Evolutionary conservation across 2,329 filamentous ascomycete species (phyloP), one percentile per base, ranked within the genome.

Genomic region (Penicillium sp.): DNA sequence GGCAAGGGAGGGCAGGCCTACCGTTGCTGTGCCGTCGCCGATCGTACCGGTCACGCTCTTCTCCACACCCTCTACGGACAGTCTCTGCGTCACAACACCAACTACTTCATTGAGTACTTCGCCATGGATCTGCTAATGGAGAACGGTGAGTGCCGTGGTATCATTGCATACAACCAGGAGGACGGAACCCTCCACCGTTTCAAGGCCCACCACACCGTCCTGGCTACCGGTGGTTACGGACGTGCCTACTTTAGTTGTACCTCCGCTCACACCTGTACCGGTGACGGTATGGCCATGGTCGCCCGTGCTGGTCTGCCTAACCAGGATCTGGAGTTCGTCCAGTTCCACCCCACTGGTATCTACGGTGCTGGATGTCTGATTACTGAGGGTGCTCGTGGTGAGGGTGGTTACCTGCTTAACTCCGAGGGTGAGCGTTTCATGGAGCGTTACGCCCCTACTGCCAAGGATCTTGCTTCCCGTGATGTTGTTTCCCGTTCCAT

Each of bases 61-160:
- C 88, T 99, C 56, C 95, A 99, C 86, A 99, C 95, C 29, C 91
- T 99, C 69, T 99, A 98, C 82, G 95, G 95, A 73, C 94, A 97
- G 84, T 97, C 93, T 58, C 88, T 98, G 65, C 87, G 92, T 76
- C 93, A 98, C 86, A 97, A 97, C 86, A 97, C 94, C 76, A 97
- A 97, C 85, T 99, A 97, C 87, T 98, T 99, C 83, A 97, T 99
- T 79, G 95, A 98, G 82, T 98, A 93, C 86, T 99, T 98, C 79
- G 95, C 93, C 72, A 87, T 96, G 70, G 95, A 98, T 78, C 84
- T 98, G 80, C 91, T 99, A 74, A 98, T 98, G 95, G 91, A 97
- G 83, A 91, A 96, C 73, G 94, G 94, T 64, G 91, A 94, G 80
- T 98, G 94, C 85, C 93, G 93, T 70, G 95, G 95, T 87, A 91